These are phyloP conservation scores for Mucor plumbeus DNA, from an alignment of 371 early-diverging fungal species.

Conservation along the genomic window DNA sequence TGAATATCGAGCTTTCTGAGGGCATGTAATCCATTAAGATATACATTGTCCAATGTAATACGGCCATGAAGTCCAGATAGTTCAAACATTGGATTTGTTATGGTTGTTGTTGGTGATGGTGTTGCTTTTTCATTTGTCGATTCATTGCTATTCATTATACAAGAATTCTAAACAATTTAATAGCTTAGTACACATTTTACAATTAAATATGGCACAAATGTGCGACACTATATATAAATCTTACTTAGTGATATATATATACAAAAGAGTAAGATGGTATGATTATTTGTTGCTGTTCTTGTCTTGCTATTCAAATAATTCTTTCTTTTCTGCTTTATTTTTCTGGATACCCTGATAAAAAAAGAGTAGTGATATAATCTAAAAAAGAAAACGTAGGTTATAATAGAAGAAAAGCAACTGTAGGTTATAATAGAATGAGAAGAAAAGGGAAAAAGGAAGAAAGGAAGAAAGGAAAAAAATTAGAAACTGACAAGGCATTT, in stretches of 20 bases:
- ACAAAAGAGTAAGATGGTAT: too few species aligned
- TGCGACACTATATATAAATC: too few species aligned
- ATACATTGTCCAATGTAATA: constrained; percentile 74
- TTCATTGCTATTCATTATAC: neutral
- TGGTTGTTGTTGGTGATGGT: neutral
- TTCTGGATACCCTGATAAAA: too few species aligned
- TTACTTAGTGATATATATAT: too few species aligned
- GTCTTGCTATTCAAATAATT: too few species aligned
- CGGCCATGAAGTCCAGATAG: constrained; percentile 60
- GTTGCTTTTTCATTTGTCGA: neutral
- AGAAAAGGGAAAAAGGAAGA: neutral
- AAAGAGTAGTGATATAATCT: too few species aligned
- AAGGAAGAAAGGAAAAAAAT: neutral
- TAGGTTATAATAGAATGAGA: neutral
- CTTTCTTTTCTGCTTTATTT: too few species aligned
- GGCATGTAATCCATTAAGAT: constrained; percentile 84
- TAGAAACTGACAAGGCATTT: constrained; percentile 5
- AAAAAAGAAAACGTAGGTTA: neutral
- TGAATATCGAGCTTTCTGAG: constrained; percentile 75
- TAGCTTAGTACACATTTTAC: too few species aligned
- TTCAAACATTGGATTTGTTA: constrained; percentile 52
- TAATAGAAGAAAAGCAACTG: neutral
- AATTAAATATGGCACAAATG: too few species aligned
- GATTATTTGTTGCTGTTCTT: too few species aligned
- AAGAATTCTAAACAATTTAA: too few species aligned